Evolutionary conservation across 2,329 filamentous ascomycete genomes (phyloP), one percentile per base, ranked within the genome.

Genomic region (Madurella fahalii): DNA sequence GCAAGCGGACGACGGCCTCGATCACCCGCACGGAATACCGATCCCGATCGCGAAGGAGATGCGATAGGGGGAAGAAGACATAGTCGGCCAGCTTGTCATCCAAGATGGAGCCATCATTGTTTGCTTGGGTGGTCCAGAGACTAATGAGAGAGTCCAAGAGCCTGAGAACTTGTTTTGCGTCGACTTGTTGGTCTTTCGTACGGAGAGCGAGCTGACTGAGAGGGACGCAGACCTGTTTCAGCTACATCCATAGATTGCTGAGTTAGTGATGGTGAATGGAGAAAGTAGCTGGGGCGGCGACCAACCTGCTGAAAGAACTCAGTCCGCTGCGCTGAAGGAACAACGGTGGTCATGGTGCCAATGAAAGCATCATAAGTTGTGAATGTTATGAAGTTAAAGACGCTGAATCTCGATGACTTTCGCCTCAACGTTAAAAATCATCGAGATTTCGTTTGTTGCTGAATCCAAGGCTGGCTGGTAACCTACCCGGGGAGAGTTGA

Each of bases 81-180:
- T 97, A 99, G 74, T 96, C 92, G 13, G 92, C 90, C 16, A 97
- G 75, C 68, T 91, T 93, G 50, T 85, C 80, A 68, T 96, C 90
- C 16, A 97, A 69, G 0, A 75, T 73, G 2, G 73, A 67, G 2
- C 74, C 69, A 59, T 82, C 76, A 32, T 56, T 53, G 53, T 25
- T 55, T 18, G 54, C 60, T 55, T 65, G 64, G 11, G 53, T 34
- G 11, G 58, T 56, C 64, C 64, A 66, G 31, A 58, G 34, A 9
- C 17, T 15, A 30, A 40, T 52, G 5, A 66, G 55, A 0, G 48
- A 45, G 9, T 63, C 56, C 9, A 65, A 18, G 12, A 62, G 53
- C 13, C 45, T 25, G 25, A 60, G 47, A 5, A 59, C 54, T 41
- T 64, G 62, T 31, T 58, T 63, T 16, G 61, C 49, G 46, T 61